Evolutionary conservation across 495 filamentous ascomycete species (phyloP), one percentile per base, ranked within the genome.

Genomic region (Hypoxylon crocopeplum): DNA sequence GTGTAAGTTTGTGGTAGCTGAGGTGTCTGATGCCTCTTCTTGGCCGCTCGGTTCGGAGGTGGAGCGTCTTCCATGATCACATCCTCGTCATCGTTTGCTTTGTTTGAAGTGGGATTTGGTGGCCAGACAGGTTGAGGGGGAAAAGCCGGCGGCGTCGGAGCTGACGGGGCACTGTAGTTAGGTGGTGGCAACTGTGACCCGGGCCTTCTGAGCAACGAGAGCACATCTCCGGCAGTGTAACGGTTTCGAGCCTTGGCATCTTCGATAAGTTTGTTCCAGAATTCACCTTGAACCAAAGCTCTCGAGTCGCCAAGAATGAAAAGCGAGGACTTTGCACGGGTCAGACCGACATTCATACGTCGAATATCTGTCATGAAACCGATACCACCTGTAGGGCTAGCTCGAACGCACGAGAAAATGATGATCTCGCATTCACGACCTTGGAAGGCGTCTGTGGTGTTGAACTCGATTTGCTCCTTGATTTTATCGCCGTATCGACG

Each of bases 291-390:
- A 5, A 87, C 76, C 20, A 98, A 78, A 21, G 91, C 88, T 30
- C 86, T 79, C 1, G 95, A 93, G 68, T 97, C 94, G 53, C 94
- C 94, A 12, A 98, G 81, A 55, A 98, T 92, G 87, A 92, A 98
- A 20, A 98, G 80, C 2, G 92, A 97, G 11, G 89, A 95, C 67
- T 96, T 97, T 8, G 94, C 95, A 79, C 94, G 86, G 6, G 94
- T 98, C 36, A 98, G 78, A 76, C 94, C 94, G 67, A 98, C 94
- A 75, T 98, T 98, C 94, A 98, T 98, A 84, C 94, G 94, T 45
- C 94, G 86, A 68, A 98, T 96, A 75, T 98, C 94, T 37, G 88
- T 86, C 81, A 98, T 86, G 84, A 98, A 98, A 80, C 94, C 94
- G 67, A 98, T 96, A 64, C 95, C 91, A 22, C 92, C 91, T 22